Evolutionary conservation across 2,329 filamentous ascomycete genomes (phyloP).

Genomic region (Neonectria neomacrospora): DNA sequence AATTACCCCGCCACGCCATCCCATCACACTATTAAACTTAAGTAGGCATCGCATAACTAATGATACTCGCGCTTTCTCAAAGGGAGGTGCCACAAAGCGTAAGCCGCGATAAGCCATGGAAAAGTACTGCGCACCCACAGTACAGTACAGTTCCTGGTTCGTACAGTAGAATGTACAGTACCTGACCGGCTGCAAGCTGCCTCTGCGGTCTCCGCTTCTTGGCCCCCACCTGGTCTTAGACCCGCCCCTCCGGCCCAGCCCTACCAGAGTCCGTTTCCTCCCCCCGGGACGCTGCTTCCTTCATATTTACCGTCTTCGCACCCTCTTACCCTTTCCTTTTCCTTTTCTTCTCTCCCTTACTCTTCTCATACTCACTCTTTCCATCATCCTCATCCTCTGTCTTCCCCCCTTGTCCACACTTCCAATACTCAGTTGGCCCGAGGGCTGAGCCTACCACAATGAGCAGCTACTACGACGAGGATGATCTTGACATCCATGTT

Average conservation of each 20-base stretch:
- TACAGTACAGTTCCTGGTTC: background rate
- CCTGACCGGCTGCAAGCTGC: slow-evolving; percentile 6
- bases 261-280: slow-evolving; percentile 30
- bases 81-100: too few species aligned
- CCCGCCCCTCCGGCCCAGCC: slow-evolving; percentile 38
- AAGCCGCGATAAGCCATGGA: background rate
- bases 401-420: background rate
- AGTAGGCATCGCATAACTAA: too few species aligned
- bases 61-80: too few species aligned
- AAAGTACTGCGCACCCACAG: background rate
- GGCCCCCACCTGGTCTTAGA: slow-evolving; percentile 36
- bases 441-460: slow-evolving; percentile 34
- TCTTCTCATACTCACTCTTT: background rate
- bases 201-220: slow-evolving; percentile 2
- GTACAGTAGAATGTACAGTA: background rate
- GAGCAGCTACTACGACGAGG: slow-evolving; percentile 60
- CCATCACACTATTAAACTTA: background rate
- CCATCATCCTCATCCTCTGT: background rate
- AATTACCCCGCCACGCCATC: slow-evolving; percentile 2
- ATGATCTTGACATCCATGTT: slow-evolving; percentile 65
- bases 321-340: background rate
- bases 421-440: background rate
- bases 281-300: slow-evolving; percentile 12
- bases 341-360: slow-evolving; percentile 1
- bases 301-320: slow-evolving; percentile 13